These are phyloP conservation scores for Gracilaria vermiculophylla DNA, from an alignment of 23 red algal genomes.

Conservation along the genomic window DNA sequence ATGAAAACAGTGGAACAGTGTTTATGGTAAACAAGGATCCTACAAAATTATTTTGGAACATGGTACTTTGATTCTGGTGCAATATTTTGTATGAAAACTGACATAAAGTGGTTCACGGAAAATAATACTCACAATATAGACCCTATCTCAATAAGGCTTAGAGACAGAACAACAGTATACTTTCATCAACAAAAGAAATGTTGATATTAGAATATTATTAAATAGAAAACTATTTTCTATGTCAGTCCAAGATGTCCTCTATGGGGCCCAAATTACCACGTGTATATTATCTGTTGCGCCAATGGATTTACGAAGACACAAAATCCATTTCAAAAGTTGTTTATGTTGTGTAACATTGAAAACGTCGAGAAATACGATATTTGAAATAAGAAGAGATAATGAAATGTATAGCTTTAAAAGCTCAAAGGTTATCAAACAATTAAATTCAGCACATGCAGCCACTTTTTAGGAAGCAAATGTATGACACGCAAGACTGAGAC, in stretches of 20 bases:
- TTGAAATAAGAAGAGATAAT: neutral
- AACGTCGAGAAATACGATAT: neutral
- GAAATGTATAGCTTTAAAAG: neutral
- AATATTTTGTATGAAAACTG: neutral
- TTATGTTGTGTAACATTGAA: neutral
- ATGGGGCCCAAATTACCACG: neutral
- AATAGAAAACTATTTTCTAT: neutral
- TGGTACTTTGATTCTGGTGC: constrained; percentile 28
- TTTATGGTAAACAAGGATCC: neutral
- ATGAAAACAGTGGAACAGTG: neutral
- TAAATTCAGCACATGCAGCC: neutral
- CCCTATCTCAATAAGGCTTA: neutral
- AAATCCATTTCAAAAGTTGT: neutral
- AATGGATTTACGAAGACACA: neutral
- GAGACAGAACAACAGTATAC: neutral
- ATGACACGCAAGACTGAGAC: neutral
- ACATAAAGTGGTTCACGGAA: neutral
- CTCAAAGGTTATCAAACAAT: neutral
- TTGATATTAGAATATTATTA: neutral
- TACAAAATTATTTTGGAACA: neutral
- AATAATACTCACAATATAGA: neutral
- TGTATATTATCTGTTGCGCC: neutral
- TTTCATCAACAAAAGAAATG: neutral
- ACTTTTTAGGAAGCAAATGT: neutral
- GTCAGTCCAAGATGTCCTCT: neutral